Evolutionary conservation across 2,329 filamentous ascomycete genomes (phyloP).

Genomic region (Hypoxylon sp.): DNA sequence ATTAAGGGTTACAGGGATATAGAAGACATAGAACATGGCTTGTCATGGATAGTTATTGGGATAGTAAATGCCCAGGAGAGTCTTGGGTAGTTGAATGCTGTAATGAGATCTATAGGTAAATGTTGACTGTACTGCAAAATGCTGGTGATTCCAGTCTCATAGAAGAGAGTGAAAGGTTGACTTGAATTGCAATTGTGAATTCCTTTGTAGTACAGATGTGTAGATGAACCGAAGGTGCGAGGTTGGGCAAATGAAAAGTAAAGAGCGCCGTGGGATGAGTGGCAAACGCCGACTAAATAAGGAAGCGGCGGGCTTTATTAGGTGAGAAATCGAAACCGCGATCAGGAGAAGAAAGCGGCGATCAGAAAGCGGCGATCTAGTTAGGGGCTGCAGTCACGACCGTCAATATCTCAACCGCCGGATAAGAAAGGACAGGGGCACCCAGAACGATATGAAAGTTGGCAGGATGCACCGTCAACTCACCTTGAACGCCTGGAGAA

Average conservation of each 20-base stretch:
- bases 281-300: neutral
- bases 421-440: neutral
- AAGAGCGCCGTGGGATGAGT: neutral
- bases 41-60: neutral
- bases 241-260: neutral
- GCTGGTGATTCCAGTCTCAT: neutral
- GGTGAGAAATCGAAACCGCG: conserved; percentile 1
- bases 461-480: neutral
- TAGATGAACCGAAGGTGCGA: neutral
- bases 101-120: neutral
- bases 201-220: neutral
- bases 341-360: neutral
- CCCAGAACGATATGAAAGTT: neutral
- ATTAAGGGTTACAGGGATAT: neutral
- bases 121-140: neutral
- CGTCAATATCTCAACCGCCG: neutral
- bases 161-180: neutral
- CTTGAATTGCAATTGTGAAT: neutral
- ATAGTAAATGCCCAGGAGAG: neutral
- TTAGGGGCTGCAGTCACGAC: neutral
- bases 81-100: neutral
- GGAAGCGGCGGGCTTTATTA: neutral
- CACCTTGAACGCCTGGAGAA: neutral
- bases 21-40: neutral
- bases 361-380: neutral